These are phyloP conservation scores for Carex littledalei DNA, from an alignment of 176 grass and related monocot species.

Conservation along the genomic window DNA sequence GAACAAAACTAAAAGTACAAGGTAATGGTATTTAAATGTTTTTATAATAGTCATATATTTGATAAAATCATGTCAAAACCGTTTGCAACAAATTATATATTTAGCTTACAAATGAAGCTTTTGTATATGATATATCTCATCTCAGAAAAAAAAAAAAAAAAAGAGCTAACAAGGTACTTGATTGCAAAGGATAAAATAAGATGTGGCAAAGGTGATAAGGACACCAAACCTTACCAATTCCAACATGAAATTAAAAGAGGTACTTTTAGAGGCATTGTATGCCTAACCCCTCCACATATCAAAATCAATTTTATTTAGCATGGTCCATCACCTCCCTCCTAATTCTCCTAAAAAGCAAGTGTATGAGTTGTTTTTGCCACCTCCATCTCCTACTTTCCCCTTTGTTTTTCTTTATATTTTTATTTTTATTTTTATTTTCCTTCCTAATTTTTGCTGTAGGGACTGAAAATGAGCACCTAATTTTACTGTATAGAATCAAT, in stretches of 20 bases:
- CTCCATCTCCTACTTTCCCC: background rate
- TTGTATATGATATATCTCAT: background rate
- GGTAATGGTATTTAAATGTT: background rate
- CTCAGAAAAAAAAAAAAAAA: background rate
- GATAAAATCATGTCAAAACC: background rate
- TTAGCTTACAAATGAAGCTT: background rate
- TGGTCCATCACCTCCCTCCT: conserved; percentile 7
- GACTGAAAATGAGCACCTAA: background rate
- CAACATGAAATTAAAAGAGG: conserved; percentile 21
- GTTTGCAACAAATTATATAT: background rate
- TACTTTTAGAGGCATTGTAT: conserved; percentile 17
- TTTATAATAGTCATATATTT: background rate
- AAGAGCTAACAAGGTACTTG: background rate
- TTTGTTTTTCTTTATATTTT: background rate
- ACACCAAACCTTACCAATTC: conserved; percentile 31
- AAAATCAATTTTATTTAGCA: background rate
- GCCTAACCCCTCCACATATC: background rate
- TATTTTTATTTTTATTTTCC: background rate
- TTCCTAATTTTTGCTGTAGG: conserved; percentile 18
- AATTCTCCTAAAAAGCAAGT: conserved; percentile 9
- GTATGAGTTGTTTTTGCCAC: conserved; percentile 19
- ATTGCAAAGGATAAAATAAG: conserved; percentile 5
- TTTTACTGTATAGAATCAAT: background rate
- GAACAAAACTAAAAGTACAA: background rate
- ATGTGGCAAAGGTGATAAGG: background rate